Conservation (phyloP, 2,329 filamentous ascomycete species). For the Phialophora expanda region DNA sequence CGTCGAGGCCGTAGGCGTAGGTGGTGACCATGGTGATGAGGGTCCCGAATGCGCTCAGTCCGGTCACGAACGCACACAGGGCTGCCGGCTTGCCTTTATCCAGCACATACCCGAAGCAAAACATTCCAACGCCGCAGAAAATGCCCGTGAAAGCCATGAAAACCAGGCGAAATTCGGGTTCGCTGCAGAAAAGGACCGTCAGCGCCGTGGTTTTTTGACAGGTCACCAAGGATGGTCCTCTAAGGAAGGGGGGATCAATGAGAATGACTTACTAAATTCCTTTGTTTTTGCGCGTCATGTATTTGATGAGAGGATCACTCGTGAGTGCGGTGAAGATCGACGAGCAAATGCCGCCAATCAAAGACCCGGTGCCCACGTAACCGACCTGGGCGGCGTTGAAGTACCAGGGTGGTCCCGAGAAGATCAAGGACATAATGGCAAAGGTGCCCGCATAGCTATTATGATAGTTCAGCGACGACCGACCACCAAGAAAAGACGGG, state of each 20-base stretch:
- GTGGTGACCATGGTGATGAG: constrained; percentile 2
- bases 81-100: constrained; percentile 9
- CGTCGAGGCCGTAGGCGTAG: constrained; percentile 35
- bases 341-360: constrained; percentile 15
- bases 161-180: constrained; percentile 41
- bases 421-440: constrained; percentile 39
- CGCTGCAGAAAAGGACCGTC: constrained; percentile 2
- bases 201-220: neutral
- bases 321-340: constrained; percentile 48
- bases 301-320: constrained; percentile 43
- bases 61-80: constrained; percentile 15
- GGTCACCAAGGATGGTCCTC: neutral
- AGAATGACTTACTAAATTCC: constrained; percentile 42
- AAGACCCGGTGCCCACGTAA: constrained; percentile 29
- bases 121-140: constrained; percentile 36
- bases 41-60: constrained; percentile 6
- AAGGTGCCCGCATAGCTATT: neutral
- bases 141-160: constrained; percentile 23
- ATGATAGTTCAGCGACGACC: no score
- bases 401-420: constrained; percentile 41
- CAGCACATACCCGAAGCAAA: constrained; percentile 35
- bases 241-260: neutral
- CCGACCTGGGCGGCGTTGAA: constrained; percentile 40
- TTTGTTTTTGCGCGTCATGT: constrained; percentile 49
- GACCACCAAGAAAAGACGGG: no score